Evolutionary conservation across 2,329 filamentous ascomycete genomes (phyloP).

Genomic region (Thelonectria blattea): DNA sequence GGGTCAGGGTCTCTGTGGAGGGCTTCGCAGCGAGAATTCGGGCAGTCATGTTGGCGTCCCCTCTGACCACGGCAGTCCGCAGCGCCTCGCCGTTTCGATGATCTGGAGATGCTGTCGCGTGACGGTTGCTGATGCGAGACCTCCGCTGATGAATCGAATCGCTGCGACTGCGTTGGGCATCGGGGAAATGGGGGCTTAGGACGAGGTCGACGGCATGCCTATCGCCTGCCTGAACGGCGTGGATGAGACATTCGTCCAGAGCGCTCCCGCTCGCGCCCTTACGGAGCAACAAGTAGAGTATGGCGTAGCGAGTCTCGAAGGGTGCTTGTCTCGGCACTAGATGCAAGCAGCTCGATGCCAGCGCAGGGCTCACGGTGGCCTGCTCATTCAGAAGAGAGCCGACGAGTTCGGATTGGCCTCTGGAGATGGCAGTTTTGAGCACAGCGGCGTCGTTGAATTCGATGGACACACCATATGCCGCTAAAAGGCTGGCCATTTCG

Average conservation of each 20-base stretch:
- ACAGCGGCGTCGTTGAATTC: conserved; percentile 59
- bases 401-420: conserved; percentile 54
- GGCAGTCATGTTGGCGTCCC: conserved; percentile 52
- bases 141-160: conserved; percentile 29
- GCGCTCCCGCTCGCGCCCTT: conserved; percentile 56
- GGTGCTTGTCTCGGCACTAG: conserved; percentile 55
- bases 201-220: conserved; percentile 55
- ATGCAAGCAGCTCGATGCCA: conserved; percentile 58
- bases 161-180: conserved; percentile 29
- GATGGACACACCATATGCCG: conserved; percentile 59
- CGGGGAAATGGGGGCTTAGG: conserved; percentile 55
- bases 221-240: conserved; percentile 57
- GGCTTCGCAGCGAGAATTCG: conserved; percentile 56
- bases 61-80: conserved; percentile 54
- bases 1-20: conserved; percentile 52
- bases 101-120: conserved; percentile 59
- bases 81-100: conserved; percentile 59
- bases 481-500: conserved; percentile 61
- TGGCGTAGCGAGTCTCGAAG: conserved; percentile 51
- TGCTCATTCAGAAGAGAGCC: conserved; percentile 53
- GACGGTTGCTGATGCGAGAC: conserved; percentile 46
- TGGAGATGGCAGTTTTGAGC: conserved; percentile 54
- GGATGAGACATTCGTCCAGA: conserved; percentile 57
- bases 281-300: conserved; percentile 55
- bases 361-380: conserved; percentile 49